phyloP scores from a whole-genome alignment of 139 green algal species.

The Pleodorina starrii region DNA sequence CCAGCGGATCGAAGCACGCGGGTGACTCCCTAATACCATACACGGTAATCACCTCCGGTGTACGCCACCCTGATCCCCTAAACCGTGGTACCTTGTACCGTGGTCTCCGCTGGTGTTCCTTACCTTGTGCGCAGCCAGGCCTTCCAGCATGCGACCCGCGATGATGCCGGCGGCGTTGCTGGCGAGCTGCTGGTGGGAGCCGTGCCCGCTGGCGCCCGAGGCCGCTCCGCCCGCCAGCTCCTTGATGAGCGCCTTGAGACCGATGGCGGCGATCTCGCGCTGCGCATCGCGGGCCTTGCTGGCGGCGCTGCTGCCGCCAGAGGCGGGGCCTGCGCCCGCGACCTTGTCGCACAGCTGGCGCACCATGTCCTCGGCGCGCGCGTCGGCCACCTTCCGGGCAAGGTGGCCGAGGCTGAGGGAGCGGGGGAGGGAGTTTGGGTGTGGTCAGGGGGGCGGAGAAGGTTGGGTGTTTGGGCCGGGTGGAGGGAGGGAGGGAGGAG shows the following conservation, averaged over 20 bases:
- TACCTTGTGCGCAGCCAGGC: conserved; percentile 47
- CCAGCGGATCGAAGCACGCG: no score
- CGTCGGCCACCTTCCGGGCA: conserved; percentile 81
- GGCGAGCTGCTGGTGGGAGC: conserved; percentile 39
- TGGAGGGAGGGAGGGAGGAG: background rate
- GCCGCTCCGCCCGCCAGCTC: conserved; percentile 51
- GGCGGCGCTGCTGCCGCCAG: conserved; percentile 30
- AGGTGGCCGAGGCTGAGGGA: conserved; percentile 90
- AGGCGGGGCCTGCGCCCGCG: background rate
- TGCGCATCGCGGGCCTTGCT: conserved; percentile 45
- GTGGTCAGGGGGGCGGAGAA: background rate
- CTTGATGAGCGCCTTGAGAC: conserved; percentile 86
- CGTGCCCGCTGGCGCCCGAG: no score
- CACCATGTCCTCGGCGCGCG: conserved; percentile 76
- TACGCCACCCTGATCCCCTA: no score
- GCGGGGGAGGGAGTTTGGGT: no score
- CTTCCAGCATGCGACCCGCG: conserved; percentile 51
- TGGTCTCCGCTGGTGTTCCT: no score
- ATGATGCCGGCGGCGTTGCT: conserved; percentile 56
- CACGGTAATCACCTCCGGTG: no score
- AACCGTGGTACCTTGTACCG: no score
- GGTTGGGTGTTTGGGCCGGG: background rate
- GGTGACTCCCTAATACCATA: no score
- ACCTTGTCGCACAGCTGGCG: conserved; percentile 81
- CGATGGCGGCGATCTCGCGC: conserved; percentile 87